These are phyloP conservation scores for Starmerella vitae DNA, from an alignment of 805 yeast species.

Conservation along the genomic window DNA sequence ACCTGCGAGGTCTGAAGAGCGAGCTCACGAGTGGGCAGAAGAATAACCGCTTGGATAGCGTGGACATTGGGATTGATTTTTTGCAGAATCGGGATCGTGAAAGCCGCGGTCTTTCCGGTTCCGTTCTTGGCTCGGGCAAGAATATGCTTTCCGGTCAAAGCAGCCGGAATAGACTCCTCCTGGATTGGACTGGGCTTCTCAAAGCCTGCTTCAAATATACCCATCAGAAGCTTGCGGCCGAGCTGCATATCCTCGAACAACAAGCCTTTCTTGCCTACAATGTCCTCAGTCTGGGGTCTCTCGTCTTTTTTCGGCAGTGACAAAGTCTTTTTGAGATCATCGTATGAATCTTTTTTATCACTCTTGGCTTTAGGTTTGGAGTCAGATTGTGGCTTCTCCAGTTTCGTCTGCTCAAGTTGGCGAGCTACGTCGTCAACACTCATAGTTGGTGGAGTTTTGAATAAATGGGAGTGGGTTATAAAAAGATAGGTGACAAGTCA, in stretches of 20 bases:
- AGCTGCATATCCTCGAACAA: conserved; percentile 84
- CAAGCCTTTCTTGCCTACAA: conserved; percentile 76
- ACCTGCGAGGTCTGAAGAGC: conserved; percentile 97
- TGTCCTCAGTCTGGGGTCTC: conserved; percentile 97
- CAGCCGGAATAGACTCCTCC: conserved; percentile 93
- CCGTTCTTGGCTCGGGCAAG: conserved; percentile 97
- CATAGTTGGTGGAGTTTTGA: neutral
- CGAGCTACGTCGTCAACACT: conserved; percentile 9
- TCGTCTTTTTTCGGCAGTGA: conserved; percentile 72
- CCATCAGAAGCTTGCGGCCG: conserved; percentile 91
- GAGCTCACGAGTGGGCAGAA: conserved; percentile 95
- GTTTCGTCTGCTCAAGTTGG: conserved; percentile 3
- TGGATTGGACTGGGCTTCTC: conserved; percentile 97
- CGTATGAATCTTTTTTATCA: too few species aligned
- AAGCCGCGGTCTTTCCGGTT: conserved; percentile 97
- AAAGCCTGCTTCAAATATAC: conserved; percentile 96
- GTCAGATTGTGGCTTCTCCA: too few species aligned
- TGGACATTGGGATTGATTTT: conserved; percentile 69
- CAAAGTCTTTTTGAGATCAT: conserved; percentile 63
- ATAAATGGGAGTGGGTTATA: too few species aligned
- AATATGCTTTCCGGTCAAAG: conserved; percentile 87
- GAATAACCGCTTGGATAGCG: conserved; percentile 79
- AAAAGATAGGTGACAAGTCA: too few species aligned
- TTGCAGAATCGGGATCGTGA: conserved; percentile 85
- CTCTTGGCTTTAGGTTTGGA: neutral